Evolutionary conservation across 495 filamentous ascomycete genomes (phyloP).

Genomic region (Astrothelium macrocarpum): DNA sequence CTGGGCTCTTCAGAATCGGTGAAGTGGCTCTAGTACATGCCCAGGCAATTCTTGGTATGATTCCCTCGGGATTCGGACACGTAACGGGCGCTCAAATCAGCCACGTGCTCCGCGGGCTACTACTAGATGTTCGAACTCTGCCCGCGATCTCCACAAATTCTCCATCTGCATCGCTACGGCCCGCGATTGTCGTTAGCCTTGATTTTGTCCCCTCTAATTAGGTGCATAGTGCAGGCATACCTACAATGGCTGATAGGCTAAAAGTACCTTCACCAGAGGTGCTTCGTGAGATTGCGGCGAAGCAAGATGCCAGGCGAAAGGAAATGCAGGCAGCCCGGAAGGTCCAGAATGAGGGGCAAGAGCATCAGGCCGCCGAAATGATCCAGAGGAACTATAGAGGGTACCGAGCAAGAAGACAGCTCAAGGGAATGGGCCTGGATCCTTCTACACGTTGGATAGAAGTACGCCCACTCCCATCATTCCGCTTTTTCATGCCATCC

Average conservation of each 20-base stretch:
- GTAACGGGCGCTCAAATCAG: too few species aligned
- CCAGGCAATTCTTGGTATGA: too few species aligned
- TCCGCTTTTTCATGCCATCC: constrained; percentile 1
- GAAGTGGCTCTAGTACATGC: too few species aligned
- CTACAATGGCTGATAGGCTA: not conserved
- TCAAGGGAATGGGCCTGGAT: constrained; percentile 54
- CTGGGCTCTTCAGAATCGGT: too few species aligned
- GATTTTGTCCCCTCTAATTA: not conserved
- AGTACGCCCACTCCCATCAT: constrained; percentile 29
- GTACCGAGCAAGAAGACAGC: constrained; percentile 55
- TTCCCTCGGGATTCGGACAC: too few species aligned
- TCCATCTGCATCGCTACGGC: not conserved
- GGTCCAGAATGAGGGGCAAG: constrained; percentile 11
- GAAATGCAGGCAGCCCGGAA: constrained; percentile 8
- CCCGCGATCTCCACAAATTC: not conserved
- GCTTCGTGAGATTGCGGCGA: constrained; percentile 21
- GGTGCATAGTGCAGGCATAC: not conserved
- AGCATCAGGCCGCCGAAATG: constrained; percentile 38
- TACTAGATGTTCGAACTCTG: too few species aligned
- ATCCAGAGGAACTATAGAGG: constrained; percentile 64
- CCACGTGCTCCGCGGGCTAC: too few species aligned
- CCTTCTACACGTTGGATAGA: constrained; percentile 59
- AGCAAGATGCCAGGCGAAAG: constrained; percentile 18
- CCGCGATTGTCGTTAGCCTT: not conserved
- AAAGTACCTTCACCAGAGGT: constrained; percentile 12